Evolutionary conservation across 352 stramenopile species (phyloP).

Genomic region (Salisapilia sapeloensis): DNA sequence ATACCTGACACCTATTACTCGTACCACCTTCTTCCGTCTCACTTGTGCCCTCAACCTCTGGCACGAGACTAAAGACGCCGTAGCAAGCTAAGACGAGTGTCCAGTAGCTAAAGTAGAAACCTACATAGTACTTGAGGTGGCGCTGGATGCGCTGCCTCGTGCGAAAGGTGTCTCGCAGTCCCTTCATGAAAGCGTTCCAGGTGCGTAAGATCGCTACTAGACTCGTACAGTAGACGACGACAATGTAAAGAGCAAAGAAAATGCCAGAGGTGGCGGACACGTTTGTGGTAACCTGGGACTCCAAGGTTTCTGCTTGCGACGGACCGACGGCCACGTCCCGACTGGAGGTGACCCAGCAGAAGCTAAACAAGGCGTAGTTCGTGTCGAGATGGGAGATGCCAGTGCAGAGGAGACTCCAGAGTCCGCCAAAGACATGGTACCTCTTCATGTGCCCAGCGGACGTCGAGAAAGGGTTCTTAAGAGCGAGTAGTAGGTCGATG

Average conservation of each 20-base stretch:
- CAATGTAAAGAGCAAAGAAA: conserved; percentile 73
- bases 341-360: conserved; percentile 61
- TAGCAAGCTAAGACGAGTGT: conserved; percentile 58
- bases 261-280: conserved; percentile 43
- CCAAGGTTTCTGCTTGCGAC: too few relatives aligned
- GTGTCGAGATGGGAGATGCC: conserved; percentile 63
- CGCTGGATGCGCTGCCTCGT: conserved; percentile 60
- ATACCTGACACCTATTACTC: conserved; percentile 47
- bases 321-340: conserved; percentile 11
- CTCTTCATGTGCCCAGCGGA: conserved; percentile 66
- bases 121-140: conserved; percentile 80
- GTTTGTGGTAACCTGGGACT: too few relatives aligned
- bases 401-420: conserved; percentile 54
- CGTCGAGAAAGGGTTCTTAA: conserved; percentile 77
- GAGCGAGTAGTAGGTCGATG: conserved; percentile 59
- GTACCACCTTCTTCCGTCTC: conserved; percentile 9
- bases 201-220: conserved; percentile 55
- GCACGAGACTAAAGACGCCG: conserved; percentile 42
- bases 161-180: conserved; percentile 52
- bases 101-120: conserved; percentile 76
- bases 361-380: conserved; percentile 57
- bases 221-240: conserved; percentile 64
- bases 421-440: conserved; percentile 52
- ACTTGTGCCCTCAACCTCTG: conserved; percentile 8
- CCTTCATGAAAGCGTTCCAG: conserved; percentile 68